phyloP scores from a whole-genome alignment of 495 filamentous ascomycete genomes.

The Aspergillus sclerotioniger region DNA sequence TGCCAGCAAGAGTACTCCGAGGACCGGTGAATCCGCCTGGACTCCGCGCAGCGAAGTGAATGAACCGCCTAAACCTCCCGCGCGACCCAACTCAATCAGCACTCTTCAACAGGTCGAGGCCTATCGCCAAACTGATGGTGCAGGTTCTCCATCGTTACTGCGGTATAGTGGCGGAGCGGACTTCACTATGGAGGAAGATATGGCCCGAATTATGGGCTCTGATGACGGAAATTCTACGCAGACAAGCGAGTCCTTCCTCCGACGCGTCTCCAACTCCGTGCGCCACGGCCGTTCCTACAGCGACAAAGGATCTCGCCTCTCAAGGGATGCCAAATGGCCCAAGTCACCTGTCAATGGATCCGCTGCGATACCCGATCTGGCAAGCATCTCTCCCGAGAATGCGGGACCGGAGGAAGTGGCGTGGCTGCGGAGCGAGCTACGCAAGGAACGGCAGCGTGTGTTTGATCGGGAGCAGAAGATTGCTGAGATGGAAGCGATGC shows the following conservation, averaged over 20 bases:
- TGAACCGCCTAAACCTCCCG: slow-evolving; percentile 25
- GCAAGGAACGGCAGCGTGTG: slow-evolving; percentile 75
- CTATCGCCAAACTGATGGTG: slow-evolving; percentile 33
- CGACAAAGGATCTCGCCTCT: slow-evolving; percentile 54
- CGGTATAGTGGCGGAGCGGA: slow-evolving; percentile 73
- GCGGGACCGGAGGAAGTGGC: slow-evolving; percentile 64
- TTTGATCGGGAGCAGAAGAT: slow-evolving; percentile 76
- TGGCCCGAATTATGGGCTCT: slow-evolving; percentile 74
- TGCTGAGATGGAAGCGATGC: slow-evolving; percentile 73
- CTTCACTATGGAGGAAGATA: slow-evolving; percentile 88
- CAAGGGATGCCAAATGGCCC: slow-evolving; percentile 60
- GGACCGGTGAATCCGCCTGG: slow-evolving; percentile 49
- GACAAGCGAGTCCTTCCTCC: slow-evolving; percentile 65
- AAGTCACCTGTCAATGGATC: slow-evolving; percentile 72
- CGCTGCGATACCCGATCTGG: slow-evolving; percentile 59
- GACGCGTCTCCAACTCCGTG: slow-evolving; percentile 86
- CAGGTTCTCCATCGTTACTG: slow-evolving; percentile 64
- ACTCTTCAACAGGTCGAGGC: slow-evolving; percentile 43
- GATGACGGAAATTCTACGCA: slow-evolving; percentile 55
- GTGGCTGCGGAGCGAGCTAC: slow-evolving; percentile 72
- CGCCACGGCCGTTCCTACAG: slow-evolving; percentile 92
- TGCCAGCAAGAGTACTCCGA: slow-evolving; percentile 16
- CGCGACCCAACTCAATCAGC: slow-evolving; percentile 55
- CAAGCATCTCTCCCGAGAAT: slow-evolving; percentile 60
- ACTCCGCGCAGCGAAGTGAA: slow-evolving; percentile 56